Evolutionary conservation across 306 rosid species (phyloP), one percentile per base, ranked within the genome.

Genomic region (Cucurbita ficifolia): DNA sequence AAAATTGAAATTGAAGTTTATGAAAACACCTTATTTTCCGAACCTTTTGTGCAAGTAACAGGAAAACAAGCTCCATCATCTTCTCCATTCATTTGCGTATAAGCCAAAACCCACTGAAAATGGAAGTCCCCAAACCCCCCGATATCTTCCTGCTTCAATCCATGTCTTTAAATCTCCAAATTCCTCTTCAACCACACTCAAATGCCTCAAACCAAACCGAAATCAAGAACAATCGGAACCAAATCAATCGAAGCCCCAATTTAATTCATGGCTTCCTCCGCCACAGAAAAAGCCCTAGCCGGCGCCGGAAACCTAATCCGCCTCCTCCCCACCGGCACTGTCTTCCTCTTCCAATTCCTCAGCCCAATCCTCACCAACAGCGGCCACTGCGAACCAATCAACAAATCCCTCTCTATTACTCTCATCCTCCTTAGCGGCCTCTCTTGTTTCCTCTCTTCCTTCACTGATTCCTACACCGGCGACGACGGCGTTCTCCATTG

Each of bases 251-350:
- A 60, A 60, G 16, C 45, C 45, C 68, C 69, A 59, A 0, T 59
- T 33, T 19, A 61, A 17, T 16, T 17, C 1, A 68, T 68, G 73
- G 73, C 73, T 4, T 1, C 38, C 55, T 46, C 76, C 8, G 14
- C 58, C 0, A 5, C 74, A 0, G 56, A 63, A 0, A 81, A 56
- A 18, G 73, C 90, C 42, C 72, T 90, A 2, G 72, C 84, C 4
- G 84, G 90, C 0, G 49, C 80, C 2, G 96, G 94, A 24, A 90
- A 84, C 81, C 87, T 90, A 45, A 79, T 89, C 14, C 85, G 80
- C 76, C 86, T 89, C 76, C 96, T 94, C 48, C 98, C 98, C 0
- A 94, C 95, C 0, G 97, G 95, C 53, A 90, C 98, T 0, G 84
- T 90, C 18, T 90, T 94, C 83, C 52, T 87, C 45, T 90, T 83